Percentiles rank a stretch among this genome's conserved stretches.
phyloP scores from a whole-genome alignment of 768 basidiomycete genomes.

The Pleurotus giganteus region DNA sequence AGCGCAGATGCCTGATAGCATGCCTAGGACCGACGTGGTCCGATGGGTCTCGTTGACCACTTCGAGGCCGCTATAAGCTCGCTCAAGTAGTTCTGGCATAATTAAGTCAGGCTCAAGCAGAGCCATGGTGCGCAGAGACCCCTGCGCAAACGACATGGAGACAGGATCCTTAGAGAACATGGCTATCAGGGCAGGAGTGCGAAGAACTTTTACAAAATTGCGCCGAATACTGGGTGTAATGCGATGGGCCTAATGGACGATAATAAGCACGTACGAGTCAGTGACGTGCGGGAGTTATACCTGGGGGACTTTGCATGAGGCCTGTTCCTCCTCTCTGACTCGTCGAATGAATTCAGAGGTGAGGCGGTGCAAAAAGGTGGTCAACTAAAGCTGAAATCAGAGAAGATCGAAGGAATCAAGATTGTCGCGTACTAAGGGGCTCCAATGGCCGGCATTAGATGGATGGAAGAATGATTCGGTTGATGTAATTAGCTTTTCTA shows the following conservation, averaged over 20 bases:
- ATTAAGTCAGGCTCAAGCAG: slow-evolving; percentile 80
- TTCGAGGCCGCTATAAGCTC: slow-evolving; percentile 90
- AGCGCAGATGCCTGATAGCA: slow-evolving; percentile 73
- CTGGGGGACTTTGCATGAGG: slow-evolving; percentile 75
- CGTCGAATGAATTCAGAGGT: slow-evolving; percentile 78
- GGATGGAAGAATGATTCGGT: slow-evolving; percentile 97
- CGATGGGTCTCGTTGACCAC: slow-evolving; percentile 93
- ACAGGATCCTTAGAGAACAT: slow-evolving; percentile 89
- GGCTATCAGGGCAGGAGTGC: slow-evolving; percentile 84
- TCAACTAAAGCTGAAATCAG: slow-evolving; percentile 40
- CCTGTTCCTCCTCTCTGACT: slow-evolving; percentile 73
- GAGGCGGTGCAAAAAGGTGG: slow-evolving; percentile 70
- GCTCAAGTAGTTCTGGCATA: slow-evolving; percentile 89
- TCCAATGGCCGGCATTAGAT: slow-evolving; percentile 87
- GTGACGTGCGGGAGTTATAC: slow-evolving; percentile 33
- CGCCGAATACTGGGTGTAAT: slow-evolving; percentile 80
- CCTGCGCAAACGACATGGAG: slow-evolving; percentile 80
- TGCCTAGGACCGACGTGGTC: slow-evolving; percentile 87
- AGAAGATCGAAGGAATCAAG: slow-evolving; percentile 8
- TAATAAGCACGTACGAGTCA: not conserved
- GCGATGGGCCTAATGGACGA: slow-evolving; percentile 54
- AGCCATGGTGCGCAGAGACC: slow-evolving; percentile 73
- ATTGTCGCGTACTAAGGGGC: slow-evolving; percentile 44
- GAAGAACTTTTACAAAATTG: slow-evolving; percentile 75
- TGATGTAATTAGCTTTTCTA: slow-evolving; percentile 86